phyloP scores from a whole-genome alignment of 2,329 filamentous ascomycete species.

The Magnaporthiopsis incrustans region DNA sequence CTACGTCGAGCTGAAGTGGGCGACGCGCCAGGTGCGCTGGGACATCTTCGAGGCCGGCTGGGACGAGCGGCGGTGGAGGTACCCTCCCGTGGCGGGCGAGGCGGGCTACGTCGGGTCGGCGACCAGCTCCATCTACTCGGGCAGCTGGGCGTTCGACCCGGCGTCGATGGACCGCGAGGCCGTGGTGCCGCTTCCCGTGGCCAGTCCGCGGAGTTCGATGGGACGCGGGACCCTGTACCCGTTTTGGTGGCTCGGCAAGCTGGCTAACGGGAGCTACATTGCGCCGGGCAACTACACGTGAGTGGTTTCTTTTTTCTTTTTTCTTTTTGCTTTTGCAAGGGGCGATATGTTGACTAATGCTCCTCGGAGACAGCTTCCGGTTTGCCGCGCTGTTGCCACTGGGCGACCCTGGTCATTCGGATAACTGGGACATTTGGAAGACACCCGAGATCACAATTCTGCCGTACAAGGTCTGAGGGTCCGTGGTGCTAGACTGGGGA shows the following conservation, averaged over 20 bases:
- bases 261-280: slow-evolving; percentile 22
- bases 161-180: slow-evolving; percentile 2
- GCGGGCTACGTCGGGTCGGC: slow-evolving; percentile 17
- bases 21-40: slow-evolving; percentile 21
- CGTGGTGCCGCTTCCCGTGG: slow-evolving; percentile 13
- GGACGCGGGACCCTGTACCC: slow-evolving; percentile 11
- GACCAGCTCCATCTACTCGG: slow-evolving; percentile 9
- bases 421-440: slow-evolving; percentile 17
- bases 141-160: not conserved
- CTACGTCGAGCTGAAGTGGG: slow-evolving; percentile 17
- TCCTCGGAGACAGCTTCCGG: no score
- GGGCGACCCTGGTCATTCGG: slow-evolving; percentile 5
- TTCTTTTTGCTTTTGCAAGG: not conserved
- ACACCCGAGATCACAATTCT: not conserved
- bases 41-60: slow-evolving; percentile 18
- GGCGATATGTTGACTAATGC: no score
- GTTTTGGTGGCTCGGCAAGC: slow-evolving; percentile 14
- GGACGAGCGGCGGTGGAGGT: slow-evolving; percentile 16
- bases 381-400: slow-evolving; percentile 6
- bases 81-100: slow-evolving; percentile 18
- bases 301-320: not conserved
- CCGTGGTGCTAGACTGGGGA: no score
- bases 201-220: slow-evolving; percentile 13
- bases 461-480: not conserved
- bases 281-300: slow-evolving; percentile 23